These are phyloP conservation scores for Tricholoma sp. DNA, from an alignment of 768 basidiomycete genomes.

Conservation along the genomic window DNA sequence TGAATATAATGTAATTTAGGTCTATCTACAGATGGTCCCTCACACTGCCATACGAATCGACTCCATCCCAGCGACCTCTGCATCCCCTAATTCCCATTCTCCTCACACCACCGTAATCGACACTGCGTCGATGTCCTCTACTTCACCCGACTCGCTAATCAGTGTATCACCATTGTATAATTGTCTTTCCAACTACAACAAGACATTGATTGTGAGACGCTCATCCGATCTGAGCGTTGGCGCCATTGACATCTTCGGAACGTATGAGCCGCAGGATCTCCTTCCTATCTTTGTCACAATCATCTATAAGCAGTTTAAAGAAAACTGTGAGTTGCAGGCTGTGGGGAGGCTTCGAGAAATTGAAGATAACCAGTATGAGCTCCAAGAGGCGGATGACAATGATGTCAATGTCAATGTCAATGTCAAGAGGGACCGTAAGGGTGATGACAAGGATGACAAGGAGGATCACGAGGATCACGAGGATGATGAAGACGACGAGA, in stretches of 20 bases:
- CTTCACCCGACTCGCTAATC: background rate
- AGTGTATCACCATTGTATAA: background rate
- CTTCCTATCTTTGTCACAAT: background rate
- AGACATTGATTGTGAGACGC: background rate
- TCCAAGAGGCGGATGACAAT: background rate
- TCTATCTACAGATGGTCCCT: background rate
- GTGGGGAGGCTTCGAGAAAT: background rate
- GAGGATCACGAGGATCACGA: background rate
- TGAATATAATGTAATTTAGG: background rate
- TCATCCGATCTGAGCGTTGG: background rate
- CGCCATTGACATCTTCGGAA: background rate
- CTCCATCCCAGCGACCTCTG: background rate
- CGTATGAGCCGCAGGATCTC: background rate
- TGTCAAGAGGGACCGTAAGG: background rate
- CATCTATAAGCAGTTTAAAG: background rate
- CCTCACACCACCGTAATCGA: background rate
- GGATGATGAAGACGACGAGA: background rate
- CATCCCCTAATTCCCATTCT: background rate
- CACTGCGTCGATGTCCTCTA: background rate
- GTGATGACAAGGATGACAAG: background rate
- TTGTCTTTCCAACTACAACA: background rate
- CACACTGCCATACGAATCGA: background rate
- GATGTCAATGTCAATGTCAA: background rate
- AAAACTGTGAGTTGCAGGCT: background rate
- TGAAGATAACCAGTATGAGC: background rate